These are phyloP conservation scores for Wickerhamiella sorbophila DNA, from an alignment of 805 yeast species.

Conservation along the genomic window DNA sequence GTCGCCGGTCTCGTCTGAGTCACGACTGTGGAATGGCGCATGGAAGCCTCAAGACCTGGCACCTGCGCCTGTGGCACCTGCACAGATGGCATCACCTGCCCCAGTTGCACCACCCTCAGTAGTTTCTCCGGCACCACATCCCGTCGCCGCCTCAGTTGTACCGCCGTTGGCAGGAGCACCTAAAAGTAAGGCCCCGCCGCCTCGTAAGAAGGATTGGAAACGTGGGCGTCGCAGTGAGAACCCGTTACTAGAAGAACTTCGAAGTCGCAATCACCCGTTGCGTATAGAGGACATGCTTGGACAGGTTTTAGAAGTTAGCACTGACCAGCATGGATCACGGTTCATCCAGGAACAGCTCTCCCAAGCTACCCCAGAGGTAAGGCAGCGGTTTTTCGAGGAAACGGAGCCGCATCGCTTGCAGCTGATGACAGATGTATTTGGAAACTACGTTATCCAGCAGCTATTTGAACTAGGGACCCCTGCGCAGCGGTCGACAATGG, in stretches of 20 bases:
- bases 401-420: conserved; percentile 60
- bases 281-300: conserved; percentile 65
- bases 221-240: conserved; percentile 2
- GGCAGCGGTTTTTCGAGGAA: conserved; percentile 72
- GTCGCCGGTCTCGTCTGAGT: not conserved
- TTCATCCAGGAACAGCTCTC: conserved; percentile 84
- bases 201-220: conserved; percentile 6
- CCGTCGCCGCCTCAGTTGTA: not conserved
- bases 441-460: conserved; percentile 93
- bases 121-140: not conserved
- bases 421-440: conserved; percentile 91
- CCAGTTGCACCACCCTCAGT: not conserved
- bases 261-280: conserved; percentile 52
- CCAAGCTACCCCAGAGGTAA: conserved; percentile 48
- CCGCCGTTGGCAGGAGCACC: not conserved
- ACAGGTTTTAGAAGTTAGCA: conserved; percentile 78
- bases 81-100: not conserved
- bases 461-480: conserved; percentile 70
- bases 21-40: not conserved
- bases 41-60: not conserved
- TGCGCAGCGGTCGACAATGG: conserved; percentile 53
- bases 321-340: conserved; percentile 95
- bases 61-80: not conserved
- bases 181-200: conserved; percentile 2
- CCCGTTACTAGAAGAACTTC: conserved; percentile 72